Evolutionary conservation across 1,139 yeast genomes (phyloP), one percentile per base, ranked within the genome.

Genomic region (Wickerhamomyces sp.): DNA sequence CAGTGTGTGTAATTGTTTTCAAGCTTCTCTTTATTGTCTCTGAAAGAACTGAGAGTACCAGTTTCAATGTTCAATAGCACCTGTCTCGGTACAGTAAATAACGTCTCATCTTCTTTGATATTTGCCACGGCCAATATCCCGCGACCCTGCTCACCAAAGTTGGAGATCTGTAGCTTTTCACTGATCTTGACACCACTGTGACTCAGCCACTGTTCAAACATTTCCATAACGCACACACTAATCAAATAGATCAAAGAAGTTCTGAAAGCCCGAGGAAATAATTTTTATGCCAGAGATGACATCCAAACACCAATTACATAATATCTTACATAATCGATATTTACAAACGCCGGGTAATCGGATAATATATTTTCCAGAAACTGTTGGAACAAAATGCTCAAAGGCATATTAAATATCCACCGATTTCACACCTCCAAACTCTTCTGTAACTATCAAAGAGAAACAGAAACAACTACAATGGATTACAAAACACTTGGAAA

Each of bases 401-500:
- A 5, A 5, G 5, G n/a, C 27, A 21, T 10, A 21, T 24, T 12
- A 7, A 10, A 24, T 24, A 24, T 24, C 13, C 13, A 24, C 10
- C 7, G 14, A 24, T 13, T 21, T 21, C 9, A 8, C 10, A 21
- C 7, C 7, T 10, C 24, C 7, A 21, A 8, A 8, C 24, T 21
- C n/a, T 14, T 25, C 14, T 25, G 13, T 18, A 6, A 10, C 18
- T 9, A 17, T 4, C 4, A 9, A 17, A 12, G 12, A 10, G 10
- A 13, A 16, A 18, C 19, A 28, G 39, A 7, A 38, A 65, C 64
- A 68, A 76, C 85, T 33, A 80, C 87, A 32, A 90, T 82, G 48
- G 89, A 83, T 61, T 79, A 59, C 58, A 84, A 84, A 64, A 79
- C 85, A 36, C 76, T 85, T 64, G 98, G 97, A 55, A 92, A 92